phyloP scores from a whole-genome alignment of 805 yeast genomes.

The Candida morakotiae region DNA sequence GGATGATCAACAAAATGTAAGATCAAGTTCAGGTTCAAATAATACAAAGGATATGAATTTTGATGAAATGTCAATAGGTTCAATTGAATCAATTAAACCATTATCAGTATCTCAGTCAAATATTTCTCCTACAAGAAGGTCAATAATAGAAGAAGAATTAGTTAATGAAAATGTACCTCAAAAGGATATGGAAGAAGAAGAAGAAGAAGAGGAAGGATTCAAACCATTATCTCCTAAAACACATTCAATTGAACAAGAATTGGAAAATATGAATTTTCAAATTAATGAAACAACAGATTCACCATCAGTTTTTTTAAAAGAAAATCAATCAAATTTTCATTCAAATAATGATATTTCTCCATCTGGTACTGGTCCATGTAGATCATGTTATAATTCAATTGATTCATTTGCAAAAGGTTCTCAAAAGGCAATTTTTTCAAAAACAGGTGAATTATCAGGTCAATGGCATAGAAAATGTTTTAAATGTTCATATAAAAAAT shows the following conservation, averaged over 20 bases:
- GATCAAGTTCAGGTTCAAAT: slow-evolving; percentile 4
- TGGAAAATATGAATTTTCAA: slow-evolving; percentile 24
- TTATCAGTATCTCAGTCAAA: slow-evolving; percentile 12
- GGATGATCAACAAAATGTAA: slow-evolving; percentile 1
- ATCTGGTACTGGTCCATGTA: slow-evolving; percentile 79
- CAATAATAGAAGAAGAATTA: neutral
- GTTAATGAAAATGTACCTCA: neutral
- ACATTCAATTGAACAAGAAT: slow-evolving; percentile 30
- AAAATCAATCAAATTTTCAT: slow-evolving; percentile 1
- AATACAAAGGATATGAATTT: slow-evolving; percentile 4
- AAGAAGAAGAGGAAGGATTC: slow-evolving; percentile 10
- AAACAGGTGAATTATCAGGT: slow-evolving; percentile 78
- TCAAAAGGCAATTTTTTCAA: slow-evolving; percentile 72
- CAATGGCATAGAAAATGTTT: slow-evolving; percentile 94
- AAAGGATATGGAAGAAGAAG: no score
- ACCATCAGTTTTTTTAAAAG: slow-evolving; percentile 8
- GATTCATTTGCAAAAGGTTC: slow-evolving; percentile 31
- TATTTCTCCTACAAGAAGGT: slow-evolving; percentile 3
- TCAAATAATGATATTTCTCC: slow-evolving; percentile 19
- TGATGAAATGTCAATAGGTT: slow-evolving; percentile 11
- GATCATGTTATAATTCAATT: slow-evolving; percentile 62
- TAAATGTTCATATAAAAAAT: slow-evolving; percentile 52
- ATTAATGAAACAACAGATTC: slow-evolving; percentile 9
- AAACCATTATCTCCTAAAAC: slow-evolving; percentile 32
- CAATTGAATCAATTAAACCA: slow-evolving; percentile 18